Evolutionary conservation across 352 stramenopile species (phyloP).

Genomic region (Blastocystis sp.): DNA sequence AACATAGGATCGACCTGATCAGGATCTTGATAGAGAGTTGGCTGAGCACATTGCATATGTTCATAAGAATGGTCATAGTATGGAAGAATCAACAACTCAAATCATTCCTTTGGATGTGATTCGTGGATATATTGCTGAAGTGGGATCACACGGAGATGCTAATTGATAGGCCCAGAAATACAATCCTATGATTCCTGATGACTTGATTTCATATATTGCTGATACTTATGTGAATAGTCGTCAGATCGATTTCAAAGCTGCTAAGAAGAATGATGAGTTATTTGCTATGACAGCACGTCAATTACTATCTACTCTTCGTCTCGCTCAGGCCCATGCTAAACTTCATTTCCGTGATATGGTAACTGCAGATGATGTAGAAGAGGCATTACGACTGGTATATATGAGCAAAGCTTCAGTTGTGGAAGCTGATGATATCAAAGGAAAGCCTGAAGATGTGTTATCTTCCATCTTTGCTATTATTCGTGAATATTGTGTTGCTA

Average conservation of each 20-base stretch:
- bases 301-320: slow-evolving; percentile 92
- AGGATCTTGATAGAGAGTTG: background rate
- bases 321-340: slow-evolving; percentile 88
- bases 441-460: background rate
- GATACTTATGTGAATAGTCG: slow-evolving; percentile 93
- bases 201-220: slow-evolving; percentile 91
- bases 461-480: background rate
- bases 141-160: background rate
- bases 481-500: slow-evolving; percentile 1
- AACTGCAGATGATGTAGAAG: slow-evolving; percentile 90
- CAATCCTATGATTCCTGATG: slow-evolving; percentile 82
- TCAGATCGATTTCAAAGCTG: slow-evolving; percentile 78
- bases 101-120: background rate
- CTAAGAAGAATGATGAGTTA: slow-evolving; percentile 70
- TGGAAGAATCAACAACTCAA: background rate
- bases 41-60: slow-evolving; percentile 45
- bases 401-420: slow-evolving; percentile 67
- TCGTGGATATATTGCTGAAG: slow-evolving; percentile 4
- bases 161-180: slow-evolving; percentile 69
- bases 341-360: slow-evolving; percentile 89
- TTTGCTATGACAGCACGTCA: slow-evolving; percentile 91
- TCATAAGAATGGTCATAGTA: slow-evolving; percentile 16
- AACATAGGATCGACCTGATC: slow-evolving; percentile 21
- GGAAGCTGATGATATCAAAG: background rate
- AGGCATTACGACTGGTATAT: slow-evolving; percentile 82